Evolutionary conservation across 805 yeast genomes (phyloP), one percentile per base, ranked within the genome.

Genomic region (Lipomyces anomalus): DNA sequence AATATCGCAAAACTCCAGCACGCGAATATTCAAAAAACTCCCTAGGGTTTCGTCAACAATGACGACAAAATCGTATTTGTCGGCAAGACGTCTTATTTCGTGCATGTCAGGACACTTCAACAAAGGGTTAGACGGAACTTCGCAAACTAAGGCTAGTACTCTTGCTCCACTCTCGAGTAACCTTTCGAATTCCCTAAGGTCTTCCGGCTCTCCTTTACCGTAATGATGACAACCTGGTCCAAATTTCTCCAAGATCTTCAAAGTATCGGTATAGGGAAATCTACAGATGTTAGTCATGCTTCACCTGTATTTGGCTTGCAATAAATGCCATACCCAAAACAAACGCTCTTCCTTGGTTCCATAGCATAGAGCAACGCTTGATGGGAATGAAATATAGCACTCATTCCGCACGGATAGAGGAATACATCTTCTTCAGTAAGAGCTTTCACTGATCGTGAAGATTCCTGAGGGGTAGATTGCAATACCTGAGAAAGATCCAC

Each of bases 41-140:
- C 97, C 97, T 20, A 89, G 84, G 1, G 97, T 92, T 61, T 92
- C 98, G 66, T 92, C 98, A 33, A 92, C 82, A 16, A 85, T 84
- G 28, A 92, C 78, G 13, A 80, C 80, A 65, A 92, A 92, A 1
- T 75, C 73, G 66, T 74, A 84, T 55, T 80, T 70, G 48, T 77
- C 77, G 3, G 95, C 79, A 44, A 92, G 71, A 44, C 71, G 61
- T 45, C 82, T 74, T 47, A 88, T 75, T 56, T 79, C 75, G 35
- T 62, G 62, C 58, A 92, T 67, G 61, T 94, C 78, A 1, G 96
- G 95, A 37, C 95, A 83, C 59, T 79, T 83, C 51, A 94, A 69
- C 49, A 89, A 68, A n/a, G 97, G 97, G 63, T 89, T 89, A 0
- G 95, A 83, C 1, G 99, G 98, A 50, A 95, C 82, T 65, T 92